Evolutionary conservation across 352 stramenopile species (phyloP).

Genomic region (Thraustochytrium sp.): DNA sequence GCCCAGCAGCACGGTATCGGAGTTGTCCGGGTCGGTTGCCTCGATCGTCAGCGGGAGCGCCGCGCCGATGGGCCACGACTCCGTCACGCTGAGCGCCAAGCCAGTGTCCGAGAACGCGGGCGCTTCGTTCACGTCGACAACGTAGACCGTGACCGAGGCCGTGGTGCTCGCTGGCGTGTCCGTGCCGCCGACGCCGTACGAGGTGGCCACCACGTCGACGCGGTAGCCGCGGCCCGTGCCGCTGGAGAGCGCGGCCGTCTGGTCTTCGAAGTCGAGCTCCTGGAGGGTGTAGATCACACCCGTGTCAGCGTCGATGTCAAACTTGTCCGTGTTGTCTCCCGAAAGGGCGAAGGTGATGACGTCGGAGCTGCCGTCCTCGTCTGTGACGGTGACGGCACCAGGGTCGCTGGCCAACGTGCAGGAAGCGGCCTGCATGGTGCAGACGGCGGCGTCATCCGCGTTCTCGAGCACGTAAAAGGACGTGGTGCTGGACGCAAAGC

Average conservation of each 20-base stretch:
- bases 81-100: neutral
- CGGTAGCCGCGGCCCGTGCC: neutral
- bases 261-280: conserved; percentile 33
- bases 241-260: neutral
- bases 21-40: conserved; percentile 34
- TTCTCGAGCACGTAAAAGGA: conserved; percentile 30
- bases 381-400: neutral
- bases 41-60: neutral
- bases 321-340: conserved; percentile 23
- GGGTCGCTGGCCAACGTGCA: neutral
- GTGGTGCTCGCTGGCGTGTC: neutral
- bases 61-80: conserved; percentile 32
- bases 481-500: neutral
- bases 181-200: neutral
- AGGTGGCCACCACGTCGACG: conserved; percentile 1
- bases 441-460: neutral
- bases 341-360: neutral
- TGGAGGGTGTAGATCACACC: neutral
- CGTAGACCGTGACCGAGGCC: conserved; percentile 14
- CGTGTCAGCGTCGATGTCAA: conserved; percentile 22
- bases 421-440: neutral
- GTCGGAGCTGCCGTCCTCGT: conserved; percentile 4
- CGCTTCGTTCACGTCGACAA: conserved; percentile 35
- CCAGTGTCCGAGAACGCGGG: neutral
- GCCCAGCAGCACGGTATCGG: conserved; percentile 8